Percentiles rank a stretch among this genome's conserved stretches.
Evolutionary conservation across 2,329 filamentous ascomycete genomes (phyloP).

Genomic region (Calonectria hawksworthii): DNA sequence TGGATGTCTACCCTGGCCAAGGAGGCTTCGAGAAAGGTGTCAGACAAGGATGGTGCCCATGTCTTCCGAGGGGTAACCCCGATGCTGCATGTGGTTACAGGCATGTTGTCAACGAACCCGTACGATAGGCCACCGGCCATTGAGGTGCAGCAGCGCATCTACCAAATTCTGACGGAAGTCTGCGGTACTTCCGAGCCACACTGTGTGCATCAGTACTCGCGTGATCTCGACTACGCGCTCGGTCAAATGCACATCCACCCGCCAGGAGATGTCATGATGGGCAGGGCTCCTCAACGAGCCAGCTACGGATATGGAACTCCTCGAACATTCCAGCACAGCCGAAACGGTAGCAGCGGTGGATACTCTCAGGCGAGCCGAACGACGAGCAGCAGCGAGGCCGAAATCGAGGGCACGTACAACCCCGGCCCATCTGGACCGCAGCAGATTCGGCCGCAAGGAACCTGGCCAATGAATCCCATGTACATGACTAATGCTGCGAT

Average conservation of each 20-base stretch:
- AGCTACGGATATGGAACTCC: conserved; percentile 50
- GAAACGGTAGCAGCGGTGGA: conserved; percentile 52
- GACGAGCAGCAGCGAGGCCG: conserved; percentile 49
- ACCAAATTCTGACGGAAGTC: conserved; percentile 64
- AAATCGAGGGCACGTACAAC: conserved; percentile 39
- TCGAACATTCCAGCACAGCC: conserved; percentile 46
- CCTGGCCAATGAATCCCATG: conserved; percentile 40
- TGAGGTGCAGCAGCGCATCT: conserved; percentile 66
- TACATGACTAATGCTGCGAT: conserved; percentile 34
- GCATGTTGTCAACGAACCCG: conserved; percentile 68
- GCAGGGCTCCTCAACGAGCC: conserved; percentile 29
- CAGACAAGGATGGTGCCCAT: conserved; percentile 55
- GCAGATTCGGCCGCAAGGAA: conserved; percentile 34
- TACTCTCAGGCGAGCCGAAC: conserved; percentile 53
- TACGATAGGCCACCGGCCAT: conserved; percentile 66
- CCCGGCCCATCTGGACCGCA: conserved; percentile 41
- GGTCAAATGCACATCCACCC: conserved; percentile 39
- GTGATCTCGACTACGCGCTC: conserved; percentile 48
- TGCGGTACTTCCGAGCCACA: conserved; percentile 65
- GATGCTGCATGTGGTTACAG: conserved; percentile 65
- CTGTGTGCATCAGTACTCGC: conserved; percentile 65
- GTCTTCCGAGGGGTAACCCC: conserved; percentile 66
- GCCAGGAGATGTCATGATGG: conserved; percentile 25
- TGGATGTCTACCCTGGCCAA: conserved; percentile 76
- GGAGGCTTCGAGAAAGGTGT: conserved; percentile 66